Evolutionary conservation across 2,329 filamentous ascomycete genomes (phyloP).

Genomic region (Biscogniauxia mediterranea): DNA sequence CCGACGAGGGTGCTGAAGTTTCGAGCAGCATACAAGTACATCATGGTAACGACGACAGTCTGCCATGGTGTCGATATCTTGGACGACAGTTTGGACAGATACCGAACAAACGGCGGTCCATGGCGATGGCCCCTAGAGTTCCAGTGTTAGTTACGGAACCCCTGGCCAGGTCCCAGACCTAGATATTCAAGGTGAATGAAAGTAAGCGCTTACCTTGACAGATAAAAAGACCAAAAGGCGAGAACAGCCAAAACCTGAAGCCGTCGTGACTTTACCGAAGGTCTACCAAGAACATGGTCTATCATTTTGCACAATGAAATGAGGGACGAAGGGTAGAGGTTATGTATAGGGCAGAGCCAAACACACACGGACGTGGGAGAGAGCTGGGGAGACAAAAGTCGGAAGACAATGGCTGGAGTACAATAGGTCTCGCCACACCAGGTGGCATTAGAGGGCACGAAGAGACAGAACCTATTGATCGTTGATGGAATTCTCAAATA

Average conservation of each 20-base stretch:
- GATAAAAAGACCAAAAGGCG: slow-evolving; percentile 85
- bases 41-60: slow-evolving; percentile 78
- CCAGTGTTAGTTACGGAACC: slow-evolving; percentile 15
- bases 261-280: slow-evolving; percentile 86
- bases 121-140: slow-evolving; percentile 73
- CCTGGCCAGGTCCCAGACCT: neutral
- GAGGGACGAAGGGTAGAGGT: neutral
- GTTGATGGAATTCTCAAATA: neutral
- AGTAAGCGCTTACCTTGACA: slow-evolving; percentile 59
- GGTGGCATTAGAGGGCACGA: neutral
- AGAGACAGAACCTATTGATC: too few relatives aligned
- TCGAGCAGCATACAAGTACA: slow-evolving; percentile 86
- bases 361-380: too few relatives aligned
- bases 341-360: neutral
- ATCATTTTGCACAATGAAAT: slow-evolving; percentile 45
- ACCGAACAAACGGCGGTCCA: slow-evolving; percentile 75
- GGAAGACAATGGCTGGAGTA: slow-evolving; percentile 14
- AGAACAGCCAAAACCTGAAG: slow-evolving; percentile 90
- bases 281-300: slow-evolving; percentile 90
- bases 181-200: neutral
- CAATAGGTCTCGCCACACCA: neutral
- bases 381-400: neutral
- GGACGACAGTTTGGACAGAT: slow-evolving; percentile 69
- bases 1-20: slow-evolving; percentile 93
- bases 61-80: slow-evolving; percentile 83